Evolutionary conservation across 106 monocot species (phyloP), one percentile per base, ranked within the genome.

Genomic region (Dioscorea zingiberensis): DNA sequence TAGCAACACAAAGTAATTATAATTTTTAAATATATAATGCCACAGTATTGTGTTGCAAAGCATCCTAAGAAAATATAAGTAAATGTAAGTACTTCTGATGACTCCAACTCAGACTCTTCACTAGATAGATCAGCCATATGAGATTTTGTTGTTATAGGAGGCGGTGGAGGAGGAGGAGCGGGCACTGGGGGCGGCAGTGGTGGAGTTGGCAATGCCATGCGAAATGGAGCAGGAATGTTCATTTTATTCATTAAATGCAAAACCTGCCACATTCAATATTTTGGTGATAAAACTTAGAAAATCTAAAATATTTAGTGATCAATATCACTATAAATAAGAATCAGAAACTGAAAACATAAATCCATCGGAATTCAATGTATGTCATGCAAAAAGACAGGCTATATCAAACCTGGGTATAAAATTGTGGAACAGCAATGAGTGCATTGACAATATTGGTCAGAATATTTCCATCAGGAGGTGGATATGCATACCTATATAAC

Each of bases 201-300:
- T 47, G 98, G 98, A 47, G 89, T 99, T 17, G 93, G 93, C 46
- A 99, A 63, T 59, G 93, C 98, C 80, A 86, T 84, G 22, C 97
- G 92, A 80, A 98, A 98, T 57, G 97, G 97, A 47, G 86, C 84
- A 46, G 92, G 97, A 72, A 98, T 81, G 54, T 98, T 98, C 97
- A 98, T 92, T 70, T 98, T 98, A 68, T 98, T 98, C 97, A 98
- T 98, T 73, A 99, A 76, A 84, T 99, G 98, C 60, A 93, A 76
- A 71, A 98, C 98, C 98, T 93, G 72, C 63, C 6, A 69, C 63
- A 27, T 51, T 64, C 4, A 21, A 62, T 17, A 18, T 38, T 38
- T 38, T 2, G 0, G 38, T 38, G 38, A 38, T 38, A 38, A 38
- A 38, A 2, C 3, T 15, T 59, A 59, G 32, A 21, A 0, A 2